Evolutionary conservation across 2,329 filamentous ascomycete species (phyloP), one percentile per base, ranked within the genome.

Genomic region (Ophiostoma sp.): DNA sequence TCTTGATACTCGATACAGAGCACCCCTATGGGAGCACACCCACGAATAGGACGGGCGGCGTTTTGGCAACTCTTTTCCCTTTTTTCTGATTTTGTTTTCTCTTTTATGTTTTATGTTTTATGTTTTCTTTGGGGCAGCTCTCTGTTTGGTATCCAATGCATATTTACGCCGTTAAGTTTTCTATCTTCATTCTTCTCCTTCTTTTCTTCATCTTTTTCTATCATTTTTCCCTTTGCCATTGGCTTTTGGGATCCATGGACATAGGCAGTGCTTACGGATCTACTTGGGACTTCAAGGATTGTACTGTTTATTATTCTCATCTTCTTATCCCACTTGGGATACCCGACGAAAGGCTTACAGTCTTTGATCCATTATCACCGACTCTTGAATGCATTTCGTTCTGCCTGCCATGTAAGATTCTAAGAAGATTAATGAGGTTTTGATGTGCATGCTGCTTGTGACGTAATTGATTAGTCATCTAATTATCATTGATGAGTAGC

Each of bases 121-220:
- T 33, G 8, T 8, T 10, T 48, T 4, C 17, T n/a, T 1, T 65
- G 27, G 62, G 35, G 62, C 10, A 15, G 60, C 31, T 39, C 17
- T 39, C 33, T 65, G 60, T 64, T 36, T 17, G 10, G n/a, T 11
- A 33, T 36, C 4, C 33, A 15, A 39, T 65, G 15, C 62, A 65
- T 62, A 15, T 36, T 65, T 27, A 64, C 41, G 62, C 35, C 62
- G 5, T 64, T 65, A 65, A 20, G 62, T 65, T 65, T 62, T 31
- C n/a, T 13, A 4, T 8, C 15, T 20, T 62, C 11, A 13, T 62
- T 27, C 39, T 41, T 13, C 11, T 15, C 39, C 27, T 31, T 31
- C 27, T 31, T 31, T 31, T 31, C 27, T 31, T 31, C 3, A 31
- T 31, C 27, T 31, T 31, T 31, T 31, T 1, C 3, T 31, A 31